A percentile compares a stretch with the other conserved stretches of the same genome.
Evolutionary conservation across 2,329 filamentous ascomycete species (phyloP).

Genomic region (Penicillium rolfsii): DNA sequence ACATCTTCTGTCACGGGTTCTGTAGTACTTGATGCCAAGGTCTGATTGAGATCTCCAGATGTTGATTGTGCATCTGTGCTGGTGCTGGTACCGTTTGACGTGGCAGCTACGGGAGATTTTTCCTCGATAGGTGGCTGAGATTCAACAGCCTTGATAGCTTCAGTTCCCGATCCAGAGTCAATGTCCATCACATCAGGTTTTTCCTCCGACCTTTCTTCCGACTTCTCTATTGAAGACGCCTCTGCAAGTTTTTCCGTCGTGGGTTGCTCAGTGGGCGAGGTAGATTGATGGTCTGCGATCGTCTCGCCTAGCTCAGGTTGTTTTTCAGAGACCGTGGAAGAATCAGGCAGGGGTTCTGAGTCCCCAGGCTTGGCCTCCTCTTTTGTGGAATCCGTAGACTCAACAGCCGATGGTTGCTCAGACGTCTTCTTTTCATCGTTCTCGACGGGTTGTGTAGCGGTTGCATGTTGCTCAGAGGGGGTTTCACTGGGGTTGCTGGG

Average conservation of each 20-base stretch:
- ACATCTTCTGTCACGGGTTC: neutral
- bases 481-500: neutral
- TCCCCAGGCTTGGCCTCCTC: neutral
- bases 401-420: neutral
- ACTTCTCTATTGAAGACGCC: neutral
- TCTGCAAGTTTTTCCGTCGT: neutral
- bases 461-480: neutral
- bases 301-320: slow-evolving; percentile 12
- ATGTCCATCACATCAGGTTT: slow-evolving; percentile 23
- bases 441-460: neutral
- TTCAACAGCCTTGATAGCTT: slow-evolving; percentile 9
- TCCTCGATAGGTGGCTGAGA: neutral
- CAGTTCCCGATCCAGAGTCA: slow-evolving; percentile 16
- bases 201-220: slow-evolving; percentile 7
- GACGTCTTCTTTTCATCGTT: neutral
- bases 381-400: neutral
- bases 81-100: neutral
- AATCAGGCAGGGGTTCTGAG: neutral
- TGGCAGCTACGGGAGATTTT: slow-evolving; percentile 3
- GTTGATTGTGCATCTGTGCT: slow-evolving; percentile 10
- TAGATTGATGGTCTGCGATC: neutral
- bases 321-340: slow-evolving; percentile 4
- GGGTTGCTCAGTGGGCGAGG: neutral
- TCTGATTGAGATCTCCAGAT: slow-evolving; percentile 6
- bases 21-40: neutral